These are phyloP conservation scores for Hymenotorrendiella dingleyae DNA, from an alignment of 2,329 filamentous ascomycete species.

Conservation along the genomic window DNA sequence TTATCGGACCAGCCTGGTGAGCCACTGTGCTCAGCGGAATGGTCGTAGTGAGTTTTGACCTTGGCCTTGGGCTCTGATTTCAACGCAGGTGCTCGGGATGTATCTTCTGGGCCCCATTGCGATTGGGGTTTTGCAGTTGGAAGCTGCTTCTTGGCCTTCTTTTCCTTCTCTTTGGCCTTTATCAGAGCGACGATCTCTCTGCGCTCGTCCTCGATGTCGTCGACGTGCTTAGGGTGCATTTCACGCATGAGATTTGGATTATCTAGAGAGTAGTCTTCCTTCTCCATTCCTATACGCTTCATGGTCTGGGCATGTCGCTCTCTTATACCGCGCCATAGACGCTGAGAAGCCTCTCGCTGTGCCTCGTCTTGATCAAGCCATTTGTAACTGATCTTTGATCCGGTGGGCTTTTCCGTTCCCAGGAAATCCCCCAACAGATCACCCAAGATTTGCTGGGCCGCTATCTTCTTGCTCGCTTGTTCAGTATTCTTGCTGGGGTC, in stretches of 20 bases:
- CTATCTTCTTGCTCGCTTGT: background rate
- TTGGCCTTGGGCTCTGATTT: background rate
- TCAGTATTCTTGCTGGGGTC: background rate
- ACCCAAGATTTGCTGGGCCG: background rate
- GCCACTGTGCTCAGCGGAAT: no score
- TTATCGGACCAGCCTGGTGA: background rate
- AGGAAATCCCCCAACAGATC: background rate
- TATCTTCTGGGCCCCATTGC: background rate
- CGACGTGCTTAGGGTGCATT: background rate
- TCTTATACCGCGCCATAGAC: background rate
- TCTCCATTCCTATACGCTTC: background rate
- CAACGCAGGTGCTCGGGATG: background rate
- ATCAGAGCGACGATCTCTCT: background rate
- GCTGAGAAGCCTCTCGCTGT: constrained; percentile 2
- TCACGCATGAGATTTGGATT: constrained; percentile 1
- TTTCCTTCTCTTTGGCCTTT: background rate
- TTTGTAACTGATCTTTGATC: background rate
- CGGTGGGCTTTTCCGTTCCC: background rate
- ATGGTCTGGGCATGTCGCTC: background rate
- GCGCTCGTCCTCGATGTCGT: background rate
- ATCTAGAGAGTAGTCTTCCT: background rate
- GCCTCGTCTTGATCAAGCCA: constrained; percentile 4
- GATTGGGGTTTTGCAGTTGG: background rate
- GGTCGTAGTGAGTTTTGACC: constrained; percentile 1
- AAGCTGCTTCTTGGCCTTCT: background rate